phyloP scores from a whole-genome alignment of 805 yeast species.

The Saturnispora bothae region DNA sequence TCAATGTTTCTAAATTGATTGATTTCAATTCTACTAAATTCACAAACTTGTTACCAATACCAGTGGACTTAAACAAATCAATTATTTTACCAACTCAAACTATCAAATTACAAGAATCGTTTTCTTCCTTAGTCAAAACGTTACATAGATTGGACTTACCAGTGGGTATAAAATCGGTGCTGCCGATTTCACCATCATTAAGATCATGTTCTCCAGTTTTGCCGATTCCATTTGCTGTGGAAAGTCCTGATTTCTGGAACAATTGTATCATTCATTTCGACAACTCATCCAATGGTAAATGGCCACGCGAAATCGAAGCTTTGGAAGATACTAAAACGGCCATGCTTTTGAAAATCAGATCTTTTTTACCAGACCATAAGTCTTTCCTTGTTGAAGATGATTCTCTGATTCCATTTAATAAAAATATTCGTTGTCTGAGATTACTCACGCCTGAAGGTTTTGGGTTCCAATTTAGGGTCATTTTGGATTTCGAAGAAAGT shows the following conservation, averaged over 20 bases:
- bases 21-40: constrained; percentile 33
- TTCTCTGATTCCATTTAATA: constrained; percentile 51
- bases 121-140: constrained; percentile 37
- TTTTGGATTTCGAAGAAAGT: constrained; percentile 76
- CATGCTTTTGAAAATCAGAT: constrained; percentile 58
- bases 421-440: constrained; percentile 45
- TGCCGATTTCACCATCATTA: constrained; percentile 65
- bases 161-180: constrained; percentile 55
- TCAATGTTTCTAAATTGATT: constrained; percentile 26
- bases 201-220: constrained; percentile 66
- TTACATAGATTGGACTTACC: constrained; percentile 50
- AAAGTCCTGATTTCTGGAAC: constrained; percentile 70
- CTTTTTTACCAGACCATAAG: constrained; percentile 17
- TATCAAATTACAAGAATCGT: constrained; percentile 30
- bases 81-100: constrained; percentile 31
- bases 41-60: constrained; percentile 44
- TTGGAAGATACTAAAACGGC: constrained; percentile 88
- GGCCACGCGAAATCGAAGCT: constrained; percentile 91
- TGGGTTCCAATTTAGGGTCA: constrained; percentile 68
- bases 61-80: constrained; percentile 35
- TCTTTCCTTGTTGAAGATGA: constrained; percentile 58
- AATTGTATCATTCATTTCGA: constrained; percentile 82
- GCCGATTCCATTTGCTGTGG: constrained; percentile 74
- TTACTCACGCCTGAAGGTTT: constrained; percentile 82
- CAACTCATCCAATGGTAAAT: constrained; percentile 53